These are phyloP conservation scores for Stephanodiscus triporus DNA, from an alignment of 108 stramenopile genomes.

Conservation along the genomic window DNA sequence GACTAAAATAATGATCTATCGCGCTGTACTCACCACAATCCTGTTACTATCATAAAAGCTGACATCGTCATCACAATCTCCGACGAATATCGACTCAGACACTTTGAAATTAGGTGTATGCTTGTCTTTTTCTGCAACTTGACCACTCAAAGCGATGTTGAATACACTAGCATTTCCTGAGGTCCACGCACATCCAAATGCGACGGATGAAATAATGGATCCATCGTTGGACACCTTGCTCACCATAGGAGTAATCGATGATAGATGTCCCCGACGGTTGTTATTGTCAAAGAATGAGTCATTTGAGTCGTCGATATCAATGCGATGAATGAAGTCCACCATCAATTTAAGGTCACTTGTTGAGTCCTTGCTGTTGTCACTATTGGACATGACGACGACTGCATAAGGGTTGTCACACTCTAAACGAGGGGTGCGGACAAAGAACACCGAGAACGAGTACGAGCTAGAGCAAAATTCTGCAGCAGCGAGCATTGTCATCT, in stretches of 20 bases:
- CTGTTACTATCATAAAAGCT: slow-evolving; percentile 56
- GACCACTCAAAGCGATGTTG: slow-evolving; percentile 22
- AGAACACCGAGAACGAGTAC: slow-evolving; percentile 33
- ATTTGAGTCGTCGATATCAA: slow-evolving; percentile 10
- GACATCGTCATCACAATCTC: slow-evolving; percentile 41
- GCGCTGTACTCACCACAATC: slow-evolving; percentile 57
- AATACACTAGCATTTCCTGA: slow-evolving; percentile 58
- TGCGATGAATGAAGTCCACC: slow-evolving; percentile 30
- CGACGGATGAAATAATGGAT: slow-evolving; percentile 28
- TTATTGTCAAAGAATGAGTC: slow-evolving; percentile 16
- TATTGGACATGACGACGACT: slow-evolving; percentile 38
- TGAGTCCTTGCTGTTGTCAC: slow-evolving; percentile 10
- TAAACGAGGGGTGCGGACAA: slow-evolving; percentile 30
- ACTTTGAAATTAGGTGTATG: slow-evolving; percentile 20
- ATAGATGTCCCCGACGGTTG: slow-evolving; percentile 14
- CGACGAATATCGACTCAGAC: slow-evolving; percentile 39
- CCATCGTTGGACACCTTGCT: slow-evolving; percentile 26
- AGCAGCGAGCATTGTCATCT: slow-evolving; percentile 38
- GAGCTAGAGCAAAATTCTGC: slow-evolving; percentile 34
- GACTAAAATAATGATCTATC: background rate
- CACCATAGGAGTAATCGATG: slow-evolving; percentile 40
- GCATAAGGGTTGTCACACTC: slow-evolving; percentile 22
- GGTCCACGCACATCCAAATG: slow-evolving; percentile 63
- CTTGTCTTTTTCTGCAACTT: background rate
- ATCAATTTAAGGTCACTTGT: background rate